Evolutionary conservation across 208 protist species (phyloP), one percentile per base, ranked within the genome.

Genomic region (Wallacemonas rigidus): DNA sequence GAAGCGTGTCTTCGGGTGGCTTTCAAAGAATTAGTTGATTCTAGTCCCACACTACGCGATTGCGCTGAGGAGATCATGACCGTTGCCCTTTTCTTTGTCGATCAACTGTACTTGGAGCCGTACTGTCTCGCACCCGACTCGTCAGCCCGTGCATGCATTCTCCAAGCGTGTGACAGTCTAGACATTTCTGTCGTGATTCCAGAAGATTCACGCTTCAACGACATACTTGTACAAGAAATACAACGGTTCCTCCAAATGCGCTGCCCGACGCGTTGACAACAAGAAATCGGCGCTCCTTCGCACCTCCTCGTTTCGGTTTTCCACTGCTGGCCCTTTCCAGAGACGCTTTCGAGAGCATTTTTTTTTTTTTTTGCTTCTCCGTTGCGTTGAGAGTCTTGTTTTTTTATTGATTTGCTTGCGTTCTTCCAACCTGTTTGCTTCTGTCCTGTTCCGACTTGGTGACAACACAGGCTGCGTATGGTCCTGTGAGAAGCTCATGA

Each of bases 111-210:
- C 50, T 48, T 58, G 12, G 80, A 60, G 47, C 58, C 53, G 8
- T 65, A 75, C 53, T 96, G 92, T 72, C 80, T 93, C 11, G 88
- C 82, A 70, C 89, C 92, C 11, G 86, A 92, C 53, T 86, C 67
- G 38, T 70, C 86, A 39, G 89, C 92, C 2, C 58, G 79, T 35
- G 92, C 84, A 2, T 78, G 82, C 35, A 40, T 96, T 65, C 67
- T 92, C 12, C 69, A 71, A 1, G 76, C 85, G 3, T 86, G 79
- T 54, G 55, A 72, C 50, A 48, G 4, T 15, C 51, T 69, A 39
- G 64, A 69, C 6, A 15, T 69, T 15, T 4, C 5, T 9, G 47
- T 69, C 0, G 36, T 15, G 9, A 9, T 69, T 3, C 41, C 60
- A 48, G 7, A 15, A 17, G 36, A 44, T 17, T 50, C 60, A 15